phyloP scores from a whole-genome alignment of 2,329 filamentous ascomycete genomes.

The Neofusicoccum sp. region DNA sequence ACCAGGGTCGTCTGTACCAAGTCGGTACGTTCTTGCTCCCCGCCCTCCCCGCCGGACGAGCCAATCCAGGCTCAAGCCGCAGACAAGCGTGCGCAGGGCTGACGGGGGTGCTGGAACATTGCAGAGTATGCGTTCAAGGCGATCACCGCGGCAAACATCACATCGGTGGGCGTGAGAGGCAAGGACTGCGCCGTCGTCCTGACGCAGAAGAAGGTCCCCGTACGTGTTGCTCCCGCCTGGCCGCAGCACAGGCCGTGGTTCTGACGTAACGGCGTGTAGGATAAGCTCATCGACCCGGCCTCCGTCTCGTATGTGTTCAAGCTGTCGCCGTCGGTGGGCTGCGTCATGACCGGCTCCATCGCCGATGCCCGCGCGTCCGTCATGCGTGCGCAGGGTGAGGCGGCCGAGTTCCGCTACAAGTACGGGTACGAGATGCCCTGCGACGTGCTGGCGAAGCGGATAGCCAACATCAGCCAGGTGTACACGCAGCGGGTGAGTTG shows the following conservation, averaged over 20 bases:
- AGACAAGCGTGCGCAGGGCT: not conserved
- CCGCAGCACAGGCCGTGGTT: not conserved
- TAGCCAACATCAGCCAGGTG: conserved; percentile 99
- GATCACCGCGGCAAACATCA: conserved; percentile 98
- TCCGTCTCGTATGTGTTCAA: conserved; percentile 98
- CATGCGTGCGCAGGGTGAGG: conserved; percentile 89
- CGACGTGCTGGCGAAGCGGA: conserved; percentile 90
- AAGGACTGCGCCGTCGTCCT: conserved; percentile 97
- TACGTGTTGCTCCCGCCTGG: not conserved
- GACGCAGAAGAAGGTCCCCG: conserved; percentile 97
- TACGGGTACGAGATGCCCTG: conserved; percentile 99
- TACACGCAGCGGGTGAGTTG: conserved; percentile 86
- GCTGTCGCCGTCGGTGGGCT: conserved; percentile 92
- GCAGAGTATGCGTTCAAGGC: conserved; percentile 99
- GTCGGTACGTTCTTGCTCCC: conserved; percentile 48
- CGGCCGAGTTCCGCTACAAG: conserved; percentile 97
- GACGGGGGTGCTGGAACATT: not conserved
- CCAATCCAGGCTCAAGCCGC: not conserved
- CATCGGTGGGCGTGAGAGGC: conserved; percentile 90
- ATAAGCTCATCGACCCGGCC: conserved; percentile 96
- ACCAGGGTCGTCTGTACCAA: conserved; percentile 98
- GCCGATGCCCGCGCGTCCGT: conserved; percentile 90
- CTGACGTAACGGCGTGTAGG: conserved; percentile 35
- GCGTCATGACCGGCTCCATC: conserved; percentile 98
- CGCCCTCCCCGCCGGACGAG: not conserved